A percentile compares a stretch with the other conserved stretches of the same genome.
Evolutionary conservation across 345 rosid genomes (phyloP).

Genomic region (Balakata baccata): DNA sequence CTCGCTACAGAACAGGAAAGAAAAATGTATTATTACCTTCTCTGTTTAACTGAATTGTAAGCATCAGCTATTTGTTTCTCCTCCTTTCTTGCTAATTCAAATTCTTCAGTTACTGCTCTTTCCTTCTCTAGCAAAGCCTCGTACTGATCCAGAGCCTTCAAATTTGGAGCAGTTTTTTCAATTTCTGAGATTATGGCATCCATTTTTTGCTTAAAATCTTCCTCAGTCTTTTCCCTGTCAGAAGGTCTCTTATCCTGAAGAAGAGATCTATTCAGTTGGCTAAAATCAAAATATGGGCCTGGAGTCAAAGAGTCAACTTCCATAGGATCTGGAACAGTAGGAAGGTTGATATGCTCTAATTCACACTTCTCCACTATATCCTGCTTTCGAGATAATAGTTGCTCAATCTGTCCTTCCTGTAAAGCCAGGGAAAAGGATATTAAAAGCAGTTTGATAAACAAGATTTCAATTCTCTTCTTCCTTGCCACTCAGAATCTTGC

Average conservation of each 20-base stretch:
- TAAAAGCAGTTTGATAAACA: not conserved
- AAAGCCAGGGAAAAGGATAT: constrained; percentile 26
- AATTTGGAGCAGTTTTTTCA: constrained; percentile 88
- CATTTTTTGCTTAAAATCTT: constrained; percentile 72
- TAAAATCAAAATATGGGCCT: constrained; percentile 73
- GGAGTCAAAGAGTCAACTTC: constrained; percentile 55
- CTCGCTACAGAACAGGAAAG: constrained; percentile 1
- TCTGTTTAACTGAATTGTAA: constrained; percentile 70
- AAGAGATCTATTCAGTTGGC: constrained; percentile 68
- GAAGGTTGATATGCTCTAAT: constrained; percentile 73
- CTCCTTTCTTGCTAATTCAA: constrained; percentile 80
- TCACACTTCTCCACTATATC: constrained; percentile 83
- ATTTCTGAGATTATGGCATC: constrained; percentile 66
- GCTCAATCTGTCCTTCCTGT: constrained; percentile 76
- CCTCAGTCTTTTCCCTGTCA: constrained; percentile 73
- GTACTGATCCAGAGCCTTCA: constrained; percentile 93
- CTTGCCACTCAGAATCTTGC: constrained; percentile 13
- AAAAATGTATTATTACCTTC: constrained; percentile 45
- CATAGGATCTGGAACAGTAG: constrained; percentile 63
- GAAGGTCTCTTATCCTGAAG: constrained; percentile 68
- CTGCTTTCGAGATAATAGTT: constrained; percentile 60
- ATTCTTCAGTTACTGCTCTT: constrained; percentile 72
- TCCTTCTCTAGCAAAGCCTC: constrained; percentile 83
- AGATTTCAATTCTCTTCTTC: not conserved
- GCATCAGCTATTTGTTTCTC: constrained; percentile 82